phyloP scores from a whole-genome alignment of 2,329 filamentous ascomycete species.

The Escovopsis sp. region DNA sequence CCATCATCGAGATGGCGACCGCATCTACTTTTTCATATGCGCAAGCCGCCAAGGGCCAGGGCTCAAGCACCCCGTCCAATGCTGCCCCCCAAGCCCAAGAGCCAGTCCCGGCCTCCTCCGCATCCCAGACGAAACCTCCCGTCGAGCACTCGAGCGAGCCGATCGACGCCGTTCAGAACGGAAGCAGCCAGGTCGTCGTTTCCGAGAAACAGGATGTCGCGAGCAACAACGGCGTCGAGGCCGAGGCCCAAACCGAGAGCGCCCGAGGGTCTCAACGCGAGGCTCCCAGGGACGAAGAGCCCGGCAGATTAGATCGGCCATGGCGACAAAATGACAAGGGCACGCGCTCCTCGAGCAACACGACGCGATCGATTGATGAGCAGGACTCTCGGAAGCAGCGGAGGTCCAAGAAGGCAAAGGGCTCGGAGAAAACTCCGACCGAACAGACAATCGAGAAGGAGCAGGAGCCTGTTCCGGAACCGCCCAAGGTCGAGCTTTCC shows the following conservation, averaged over 20 bases:
- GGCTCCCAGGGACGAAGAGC: slow-evolving; percentile 24
- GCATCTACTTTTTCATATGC: slow-evolving; percentile 75
- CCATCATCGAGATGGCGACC: slow-evolving; percentile 31
- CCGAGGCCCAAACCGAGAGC: slow-evolving; percentile 21
- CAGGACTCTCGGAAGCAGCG: slow-evolving; percentile 29
- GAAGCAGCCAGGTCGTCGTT: slow-evolving; percentile 10
- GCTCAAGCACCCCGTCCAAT: slow-evolving; percentile 19
- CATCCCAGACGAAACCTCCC: slow-evolving; percentile 12
- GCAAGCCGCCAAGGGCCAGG: slow-evolving; percentile 78
- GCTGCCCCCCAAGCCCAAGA: slow-evolving; percentile 13
- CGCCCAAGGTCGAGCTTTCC: slow-evolving; percentile 50
- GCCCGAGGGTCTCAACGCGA: slow-evolving; percentile 19
- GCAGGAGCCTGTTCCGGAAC: slow-evolving; percentile 26
- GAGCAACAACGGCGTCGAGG: slow-evolving; percentile 22
- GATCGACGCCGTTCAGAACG: slow-evolving; percentile 10
- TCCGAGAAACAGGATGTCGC: slow-evolving; percentile 21
- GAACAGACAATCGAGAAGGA: slow-evolving; percentile 46
- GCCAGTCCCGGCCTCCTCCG: slow-evolving; percentile 14
- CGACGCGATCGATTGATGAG: slow-evolving; percentile 53
- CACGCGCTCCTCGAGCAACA: slow-evolving; percentile 46
- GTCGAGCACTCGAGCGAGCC: slow-evolving; percentile 14
- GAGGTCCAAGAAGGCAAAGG: slow-evolving; percentile 47
- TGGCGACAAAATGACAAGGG: slow-evolving; percentile 29
- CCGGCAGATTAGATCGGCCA: slow-evolving; percentile 23
- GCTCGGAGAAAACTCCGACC: slow-evolving; percentile 24